Conservation (phyloP, 352 stramenopile genomes). For the Blastocystis sp. region DNA sequence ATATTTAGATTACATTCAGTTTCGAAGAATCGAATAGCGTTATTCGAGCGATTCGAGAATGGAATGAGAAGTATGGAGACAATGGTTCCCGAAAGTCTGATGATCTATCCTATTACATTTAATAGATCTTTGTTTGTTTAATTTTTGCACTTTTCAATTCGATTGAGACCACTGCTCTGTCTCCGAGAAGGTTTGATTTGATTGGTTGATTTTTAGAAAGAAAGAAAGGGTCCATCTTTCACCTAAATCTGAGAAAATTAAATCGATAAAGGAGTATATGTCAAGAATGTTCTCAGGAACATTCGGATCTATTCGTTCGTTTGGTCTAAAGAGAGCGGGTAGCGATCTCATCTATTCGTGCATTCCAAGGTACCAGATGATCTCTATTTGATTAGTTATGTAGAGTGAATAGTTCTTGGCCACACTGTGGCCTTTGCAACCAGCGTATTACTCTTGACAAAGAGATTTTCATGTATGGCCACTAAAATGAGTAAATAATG, state of each 20-base stretch:
- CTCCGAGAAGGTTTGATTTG: neutral
- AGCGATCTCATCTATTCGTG: slow-evolving; percentile 59
- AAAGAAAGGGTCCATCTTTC: neutral
- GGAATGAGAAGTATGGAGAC: slow-evolving; percentile 86
- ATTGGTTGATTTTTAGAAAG: neutral
- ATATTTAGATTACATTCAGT: slow-evolving; percentile 78
- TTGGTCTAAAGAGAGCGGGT: slow-evolving; percentile 37
- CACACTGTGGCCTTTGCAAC: slow-evolving; percentile 57
- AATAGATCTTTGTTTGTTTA: neutral
- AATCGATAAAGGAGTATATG: slow-evolving; percentile 38
- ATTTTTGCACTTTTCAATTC: neutral
- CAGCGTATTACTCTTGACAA: slow-evolving; percentile 54
- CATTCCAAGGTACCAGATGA: neutral
- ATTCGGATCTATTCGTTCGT: slow-evolving; percentile 57
- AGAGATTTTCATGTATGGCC: slow-evolving; percentile 56
- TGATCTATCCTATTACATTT: slow-evolving; percentile 65
- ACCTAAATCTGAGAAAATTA: slow-evolving; percentile 6
- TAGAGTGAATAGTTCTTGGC: slow-evolving; percentile 55
- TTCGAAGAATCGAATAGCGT: slow-evolving; percentile 82
- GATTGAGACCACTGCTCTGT: neutral
- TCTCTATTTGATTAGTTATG: neutral
- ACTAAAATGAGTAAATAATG: neutral
- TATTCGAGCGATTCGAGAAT: slow-evolving; percentile 79
- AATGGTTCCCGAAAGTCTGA: slow-evolving; percentile 68
- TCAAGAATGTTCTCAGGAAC: slow-evolving; percentile 56